These are phyloP conservation scores for Akanthomyces dipterigenus DNA, from an alignment of 2,329 filamentous ascomycete genomes.

Conservation along the genomic window DNA sequence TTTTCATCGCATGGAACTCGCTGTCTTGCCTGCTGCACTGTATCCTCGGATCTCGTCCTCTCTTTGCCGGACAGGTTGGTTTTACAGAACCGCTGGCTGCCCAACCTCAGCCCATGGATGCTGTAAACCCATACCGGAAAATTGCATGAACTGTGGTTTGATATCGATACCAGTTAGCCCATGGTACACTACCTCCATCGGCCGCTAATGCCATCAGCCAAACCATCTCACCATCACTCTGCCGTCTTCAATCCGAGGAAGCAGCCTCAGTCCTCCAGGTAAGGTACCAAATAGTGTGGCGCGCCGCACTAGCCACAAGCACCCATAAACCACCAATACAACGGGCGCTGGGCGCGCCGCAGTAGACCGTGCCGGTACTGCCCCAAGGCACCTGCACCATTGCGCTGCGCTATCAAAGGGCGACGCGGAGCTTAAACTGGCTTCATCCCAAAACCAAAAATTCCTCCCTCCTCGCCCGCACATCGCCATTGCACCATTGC, in stretches of 20 bases:
- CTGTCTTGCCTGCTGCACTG: too few relatives aligned
- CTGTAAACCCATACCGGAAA: too few relatives aligned
- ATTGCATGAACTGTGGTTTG: too few relatives aligned
- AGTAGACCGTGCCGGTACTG: not conserved
- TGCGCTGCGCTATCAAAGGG: not conserved
- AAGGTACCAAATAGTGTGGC: not conserved
- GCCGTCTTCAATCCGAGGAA: not conserved
- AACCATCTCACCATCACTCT: too few relatives aligned
- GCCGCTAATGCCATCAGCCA: too few relatives aligned
- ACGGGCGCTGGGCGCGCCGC: not conserved
- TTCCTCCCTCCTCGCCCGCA: constrained; percentile 4
- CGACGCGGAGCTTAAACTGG: not conserved
- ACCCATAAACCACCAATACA: not conserved
- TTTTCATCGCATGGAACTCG: too few relatives aligned
- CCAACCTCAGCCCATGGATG: too few relatives aligned
- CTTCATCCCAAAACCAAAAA: constrained; percentile 4
- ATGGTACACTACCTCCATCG: too few relatives aligned
- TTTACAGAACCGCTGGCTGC: too few relatives aligned
- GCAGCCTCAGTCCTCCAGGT: not conserved
- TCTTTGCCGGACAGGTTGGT: too few relatives aligned
- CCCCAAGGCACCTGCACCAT: not conserved
- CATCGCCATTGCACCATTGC: constrained; percentile 1
- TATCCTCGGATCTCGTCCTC: too few relatives aligned
- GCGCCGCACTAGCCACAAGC: not conserved
- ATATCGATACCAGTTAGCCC: too few relatives aligned